phyloP scores from a whole-genome alignment of 768 basidiomycete species.

The Neoboletus subvelutipes region DNA sequence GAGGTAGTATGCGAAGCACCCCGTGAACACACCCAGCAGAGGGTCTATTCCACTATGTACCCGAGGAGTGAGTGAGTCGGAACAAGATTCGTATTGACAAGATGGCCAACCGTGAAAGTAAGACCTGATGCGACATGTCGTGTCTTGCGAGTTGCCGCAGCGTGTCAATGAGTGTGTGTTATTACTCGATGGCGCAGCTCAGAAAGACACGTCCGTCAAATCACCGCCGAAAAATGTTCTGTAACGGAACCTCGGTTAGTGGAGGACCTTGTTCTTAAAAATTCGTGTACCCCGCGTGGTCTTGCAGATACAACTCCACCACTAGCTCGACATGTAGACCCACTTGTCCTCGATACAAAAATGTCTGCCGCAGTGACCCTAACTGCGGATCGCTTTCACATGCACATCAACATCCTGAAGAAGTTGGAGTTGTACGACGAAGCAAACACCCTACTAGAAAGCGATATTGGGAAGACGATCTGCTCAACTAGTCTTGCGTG shows the following conservation, averaged over 20 bases:
- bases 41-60: slow-evolving; percentile 70
- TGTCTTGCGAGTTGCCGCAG: background rate
- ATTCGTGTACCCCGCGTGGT: slow-evolving; percentile 15
- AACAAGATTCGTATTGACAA: background rate
- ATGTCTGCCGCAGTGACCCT: slow-evolving; percentile 56
- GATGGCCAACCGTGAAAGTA: slow-evolving; percentile 33
- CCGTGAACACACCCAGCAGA: slow-evolving; percentile 74
- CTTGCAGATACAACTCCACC: slow-evolving; percentile 4
- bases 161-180: background rate
- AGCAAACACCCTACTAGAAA: slow-evolving; percentile 64
- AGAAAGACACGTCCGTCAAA: slow-evolving; percentile 7
- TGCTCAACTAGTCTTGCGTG: slow-evolving; percentile 71
- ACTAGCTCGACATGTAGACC: background rate
- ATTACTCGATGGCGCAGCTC: background rate
- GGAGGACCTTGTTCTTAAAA: slow-evolving; percentile 22
- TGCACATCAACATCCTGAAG: slow-evolving; percentile 69
- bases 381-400: slow-evolving; percentile 73
- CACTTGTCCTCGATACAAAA: slow-evolving; percentile 3
- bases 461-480: slow-evolving; percentile 64
- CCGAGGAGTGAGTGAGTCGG: slow-evolving; percentile 5
- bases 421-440: slow-evolving; percentile 70
- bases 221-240: slow-evolving; percentile 27
- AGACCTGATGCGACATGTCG: slow-evolving; percentile 43
- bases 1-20: slow-evolving; percentile 74
- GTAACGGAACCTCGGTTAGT: slow-evolving; percentile 29